phyloP scores from a whole-genome alignment of 176 grass and related monocot species.

The Hordeum marinum region DNA sequence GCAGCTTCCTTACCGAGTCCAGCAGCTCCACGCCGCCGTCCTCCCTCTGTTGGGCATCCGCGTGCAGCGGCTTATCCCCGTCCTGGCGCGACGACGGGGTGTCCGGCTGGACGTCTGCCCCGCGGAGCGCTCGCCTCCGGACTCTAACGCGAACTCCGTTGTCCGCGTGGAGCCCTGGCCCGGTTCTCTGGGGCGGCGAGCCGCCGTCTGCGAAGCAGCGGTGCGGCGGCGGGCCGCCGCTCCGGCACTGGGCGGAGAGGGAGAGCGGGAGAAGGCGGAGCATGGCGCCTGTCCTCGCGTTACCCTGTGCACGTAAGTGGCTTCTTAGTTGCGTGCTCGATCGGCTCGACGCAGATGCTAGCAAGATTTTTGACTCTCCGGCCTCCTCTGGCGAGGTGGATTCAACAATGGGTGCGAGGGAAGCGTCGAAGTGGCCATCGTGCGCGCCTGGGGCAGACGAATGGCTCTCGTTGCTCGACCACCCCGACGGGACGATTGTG shows the following conservation, averaged over 20 bases:
- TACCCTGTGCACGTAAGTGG: background rate
- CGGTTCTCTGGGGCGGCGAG: background rate
- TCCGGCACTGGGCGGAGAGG: constrained; percentile 1
- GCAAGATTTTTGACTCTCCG: background rate
- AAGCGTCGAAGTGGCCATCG: constrained; percentile 6
- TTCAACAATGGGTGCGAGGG: background rate
- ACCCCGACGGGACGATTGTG: constrained; percentile 8
- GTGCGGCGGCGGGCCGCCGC: background rate
- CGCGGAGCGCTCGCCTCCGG: constrained; percentile 28
- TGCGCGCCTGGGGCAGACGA: background rate
- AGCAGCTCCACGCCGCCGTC: constrained; percentile 2
- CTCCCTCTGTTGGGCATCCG: background rate
- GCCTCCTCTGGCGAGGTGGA: background rate
- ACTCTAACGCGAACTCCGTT: background rate
- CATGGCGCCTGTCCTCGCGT: constrained; percentile 25
- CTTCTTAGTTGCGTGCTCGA: background rate
- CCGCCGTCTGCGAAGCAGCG: background rate
- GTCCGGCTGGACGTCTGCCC: constrained; percentile 32
- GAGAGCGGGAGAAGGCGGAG: constrained; percentile 45
- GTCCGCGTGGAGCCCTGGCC: background rate
- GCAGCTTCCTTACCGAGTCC: constrained; percentile 35
- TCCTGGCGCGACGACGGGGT: background rate
- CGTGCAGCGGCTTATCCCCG: background rate
- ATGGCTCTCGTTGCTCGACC: constrained; percentile 5
- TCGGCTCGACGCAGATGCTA: background rate